Evolutionary conservation across 2,329 filamentous ascomycete genomes (phyloP), one percentile per base, ranked within the genome.

Genomic region (Sporothrix curviconia): DNA sequence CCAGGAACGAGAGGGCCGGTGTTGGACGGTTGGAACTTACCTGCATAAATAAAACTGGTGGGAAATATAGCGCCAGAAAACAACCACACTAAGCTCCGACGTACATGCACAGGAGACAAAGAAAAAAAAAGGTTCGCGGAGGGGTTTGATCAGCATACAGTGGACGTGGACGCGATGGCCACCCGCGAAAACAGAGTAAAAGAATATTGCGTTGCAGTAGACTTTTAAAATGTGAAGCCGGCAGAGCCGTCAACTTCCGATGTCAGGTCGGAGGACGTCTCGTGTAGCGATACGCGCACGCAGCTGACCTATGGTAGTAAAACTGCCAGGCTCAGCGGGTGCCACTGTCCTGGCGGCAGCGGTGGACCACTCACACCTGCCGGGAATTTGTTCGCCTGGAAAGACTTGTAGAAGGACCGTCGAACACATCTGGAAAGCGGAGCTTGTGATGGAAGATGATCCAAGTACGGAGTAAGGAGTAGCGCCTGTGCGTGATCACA

Each of bases 1-100:
- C n/a, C 25, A 47, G 56, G 17, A 34, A 17, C 19, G 47, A 66
- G 65, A 67, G 67, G 64, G 12, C 36, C 46, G 47, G 51, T 44
- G 51, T 24, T 53, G 7, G 19, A 25, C 34, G 47, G 50, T 59
- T 39, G 59, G 39, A n/a, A 53, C 40, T 57, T 32, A 47, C 56
- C 40, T 57, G 56, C 49, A 57, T 53, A 47, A 57, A 39, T 11
- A 37, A 32, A 22, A 24, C 39, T 34, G 39, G 30, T 55, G 19
- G 24, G 32, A 3, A 40, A 19, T 42, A 55, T 46, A 42, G 43
- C 54, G 53, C 22, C 34, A 30, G 24, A 56, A 11, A 12, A 34
- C 12, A 24, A 17, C 39, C 28, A 34, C 39, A 36, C 39, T 46
- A 46, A 46, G 9, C 22, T 46, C 52, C 52, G 19, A 30, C 32